A percentile compares a stretch with the other conserved stretches of the same genome.
Evolutionary conservation across 371 early-diverging fungal species (phyloP).

Genomic region (Mortierella sp.): DNA sequence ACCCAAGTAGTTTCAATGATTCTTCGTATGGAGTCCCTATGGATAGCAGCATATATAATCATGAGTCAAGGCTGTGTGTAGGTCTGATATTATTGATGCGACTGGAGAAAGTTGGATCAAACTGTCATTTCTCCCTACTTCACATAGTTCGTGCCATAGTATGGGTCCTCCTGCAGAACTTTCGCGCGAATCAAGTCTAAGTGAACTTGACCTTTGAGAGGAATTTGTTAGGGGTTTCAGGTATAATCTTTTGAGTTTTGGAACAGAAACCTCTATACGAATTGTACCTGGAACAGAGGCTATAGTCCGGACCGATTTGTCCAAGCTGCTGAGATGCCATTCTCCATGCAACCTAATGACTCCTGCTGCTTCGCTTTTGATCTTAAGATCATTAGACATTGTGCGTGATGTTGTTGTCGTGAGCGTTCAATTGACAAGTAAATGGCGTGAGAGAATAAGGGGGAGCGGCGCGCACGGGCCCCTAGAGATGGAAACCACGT

Average conservation of each 20-base stretch:
- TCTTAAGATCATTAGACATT: not conserved
- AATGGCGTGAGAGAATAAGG: not conserved
- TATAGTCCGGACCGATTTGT: slow-evolving; percentile 14
- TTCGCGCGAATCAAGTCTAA: slow-evolving; percentile 32
- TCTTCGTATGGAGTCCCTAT: slow-evolving; percentile 24
- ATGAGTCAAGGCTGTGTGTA: not conserved
- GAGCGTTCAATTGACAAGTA: not conserved
- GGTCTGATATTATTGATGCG: not conserved
- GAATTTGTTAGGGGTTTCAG: not conserved
- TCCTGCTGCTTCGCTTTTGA: not conserved
- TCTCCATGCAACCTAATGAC: slow-evolving; percentile 31
- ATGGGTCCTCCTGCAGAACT: slow-evolving; percentile 24
- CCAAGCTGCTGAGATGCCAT: slow-evolving; percentile 31
- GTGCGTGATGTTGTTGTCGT: not conserved
- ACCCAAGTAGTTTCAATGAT: slow-evolving; percentile 32
- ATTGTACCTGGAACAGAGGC: slow-evolving; percentile 41
- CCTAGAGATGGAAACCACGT: not conserved
- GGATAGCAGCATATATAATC: not conserved
- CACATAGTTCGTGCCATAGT: slow-evolving; percentile 49
- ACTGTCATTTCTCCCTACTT: slow-evolving; percentile 27
- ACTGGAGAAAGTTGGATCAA: not conserved
- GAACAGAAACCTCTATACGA: not conserved
- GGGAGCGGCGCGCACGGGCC: not conserved
- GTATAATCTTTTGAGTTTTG: not conserved
- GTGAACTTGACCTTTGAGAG: slow-evolving; percentile 40